phyloP scores from a whole-genome alignment of 495 filamentous ascomycete species.

The Venustampulla echinocandica region DNA sequence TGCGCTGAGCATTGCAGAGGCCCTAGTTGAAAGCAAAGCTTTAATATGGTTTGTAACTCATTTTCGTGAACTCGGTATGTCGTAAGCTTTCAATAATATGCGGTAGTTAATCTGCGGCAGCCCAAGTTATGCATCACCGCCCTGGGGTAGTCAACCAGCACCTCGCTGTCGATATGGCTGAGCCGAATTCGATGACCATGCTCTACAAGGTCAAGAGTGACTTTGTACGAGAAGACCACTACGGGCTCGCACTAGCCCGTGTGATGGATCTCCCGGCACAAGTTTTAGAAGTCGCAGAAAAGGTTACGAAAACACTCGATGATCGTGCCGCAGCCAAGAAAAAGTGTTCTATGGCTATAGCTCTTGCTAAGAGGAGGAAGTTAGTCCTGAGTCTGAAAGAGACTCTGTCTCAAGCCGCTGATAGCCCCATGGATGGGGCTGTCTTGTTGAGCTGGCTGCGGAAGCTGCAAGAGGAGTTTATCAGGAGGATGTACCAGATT shows the following conservation, averaged over 20 bases:
- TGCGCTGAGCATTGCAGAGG: slow-evolving; percentile 82
- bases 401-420: slow-evolving; percentile 59
- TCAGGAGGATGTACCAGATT: slow-evolving; percentile 58
- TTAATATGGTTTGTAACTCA: slow-evolving; percentile 91
- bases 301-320: slow-evolving; percentile 53
- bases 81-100: background rate
- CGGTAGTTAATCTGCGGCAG: slow-evolving; percentile 24
- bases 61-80: slow-evolving; percentile 63
- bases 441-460: slow-evolving; percentile 56
- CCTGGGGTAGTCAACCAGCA: slow-evolving; percentile 75
- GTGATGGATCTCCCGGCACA: slow-evolving; percentile 61
- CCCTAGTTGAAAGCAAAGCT: slow-evolving; percentile 64
- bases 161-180: slow-evolving; percentile 59
- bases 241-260: slow-evolving; percentile 69
- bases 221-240: slow-evolving; percentile 60
- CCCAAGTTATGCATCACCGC: slow-evolving; percentile 62
- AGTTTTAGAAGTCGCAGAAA: slow-evolving; percentile 58
- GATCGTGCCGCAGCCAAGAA: slow-evolving; percentile 43
- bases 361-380: slow-evolving; percentile 55
- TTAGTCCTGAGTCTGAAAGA: slow-evolving; percentile 67
- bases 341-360: slow-evolving; percentile 44
- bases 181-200: slow-evolving; percentile 60
- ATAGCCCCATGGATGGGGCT: slow-evolving; percentile 58
- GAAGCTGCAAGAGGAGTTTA: slow-evolving; percentile 69
- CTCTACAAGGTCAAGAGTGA: slow-evolving; percentile 73